Evolutionary conservation across 257 asterid genomes (phyloP).

Genomic region (Solanum pennellii): DNA sequence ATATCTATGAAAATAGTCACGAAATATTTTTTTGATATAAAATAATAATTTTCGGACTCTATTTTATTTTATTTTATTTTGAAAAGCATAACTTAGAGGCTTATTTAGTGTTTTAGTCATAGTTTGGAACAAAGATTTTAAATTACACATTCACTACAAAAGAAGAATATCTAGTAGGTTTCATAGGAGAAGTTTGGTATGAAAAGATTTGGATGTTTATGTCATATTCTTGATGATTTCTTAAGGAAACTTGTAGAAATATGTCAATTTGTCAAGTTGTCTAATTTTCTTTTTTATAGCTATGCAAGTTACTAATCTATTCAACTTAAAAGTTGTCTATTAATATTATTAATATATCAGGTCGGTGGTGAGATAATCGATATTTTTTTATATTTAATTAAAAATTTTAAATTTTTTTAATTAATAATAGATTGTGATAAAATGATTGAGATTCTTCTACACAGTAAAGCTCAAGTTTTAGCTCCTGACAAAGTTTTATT

Average conservation of each 20-base stretch:
- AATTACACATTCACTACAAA: neutral
- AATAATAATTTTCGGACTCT: neutral
- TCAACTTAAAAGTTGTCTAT: neutral
- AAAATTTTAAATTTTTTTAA: too few relatives aligned
- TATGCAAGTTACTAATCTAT: neutral
- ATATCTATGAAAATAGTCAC: neutral
- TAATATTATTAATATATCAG: too few relatives aligned
- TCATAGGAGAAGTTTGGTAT: neutral
- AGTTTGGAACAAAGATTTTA: neutral
- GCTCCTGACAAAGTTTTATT: neutral
- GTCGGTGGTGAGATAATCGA: neutral
- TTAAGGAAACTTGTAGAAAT: conserved; percentile 9
- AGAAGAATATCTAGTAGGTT: neutral
- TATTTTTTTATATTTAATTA: too few relatives aligned
- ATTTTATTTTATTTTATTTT: too few relatives aligned
- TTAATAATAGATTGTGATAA: too few relatives aligned
- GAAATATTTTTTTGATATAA: too few relatives aligned
- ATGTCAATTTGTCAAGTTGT: neutral
- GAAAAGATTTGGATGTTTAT: conserved; percentile 1
- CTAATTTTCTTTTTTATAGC: neutral
- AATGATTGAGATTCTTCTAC: neutral
- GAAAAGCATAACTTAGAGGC: neutral
- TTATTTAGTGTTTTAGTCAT: neutral
- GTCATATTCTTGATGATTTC: neutral
- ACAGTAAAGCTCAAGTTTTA: too few relatives aligned